Evolutionary conservation across 176 grass and related monocot species (phyloP).

Genomic region (Aechmea fasciata): DNA sequence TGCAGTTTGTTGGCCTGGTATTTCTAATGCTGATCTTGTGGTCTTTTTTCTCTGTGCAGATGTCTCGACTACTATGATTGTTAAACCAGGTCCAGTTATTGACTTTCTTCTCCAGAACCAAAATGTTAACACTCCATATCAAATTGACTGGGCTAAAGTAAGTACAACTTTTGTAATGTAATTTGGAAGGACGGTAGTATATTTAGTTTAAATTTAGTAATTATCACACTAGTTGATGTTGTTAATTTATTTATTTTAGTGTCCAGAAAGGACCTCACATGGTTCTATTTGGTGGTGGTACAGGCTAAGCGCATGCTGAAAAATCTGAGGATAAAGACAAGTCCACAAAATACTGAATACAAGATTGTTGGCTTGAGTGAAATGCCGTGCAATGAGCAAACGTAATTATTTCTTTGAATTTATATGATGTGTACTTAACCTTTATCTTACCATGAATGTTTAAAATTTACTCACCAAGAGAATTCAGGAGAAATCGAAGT

Average conservation of each 20-base stretch:
- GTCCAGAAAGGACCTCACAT: neutral
- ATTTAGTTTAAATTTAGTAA: neutral
- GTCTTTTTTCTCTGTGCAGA: constrained; percentile 26
- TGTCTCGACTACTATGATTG: constrained; percentile 95
- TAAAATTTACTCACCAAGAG: too few species aligned
- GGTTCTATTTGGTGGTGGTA: neutral
- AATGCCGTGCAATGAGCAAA: constrained; percentile 33
- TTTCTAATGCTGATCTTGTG: neutral
- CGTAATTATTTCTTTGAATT: constrained; percentile 10
- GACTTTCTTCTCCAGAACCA: constrained; percentile 79
- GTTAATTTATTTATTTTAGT: neutral
- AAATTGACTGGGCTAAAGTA: constrained; percentile 73
- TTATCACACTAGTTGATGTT: neutral
- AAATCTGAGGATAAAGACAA: constrained; percentile 55
- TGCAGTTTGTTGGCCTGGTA: neutral
- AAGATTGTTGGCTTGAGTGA: constrained; percentile 86
- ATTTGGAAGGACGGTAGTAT: too few species aligned
- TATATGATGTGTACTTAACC: too few species aligned
- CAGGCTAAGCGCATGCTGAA: constrained; percentile 72
- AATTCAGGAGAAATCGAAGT: too few species aligned
- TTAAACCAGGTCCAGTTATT: constrained; percentile 72
- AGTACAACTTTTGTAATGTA: neutral
- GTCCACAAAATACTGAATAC: constrained; percentile 46
- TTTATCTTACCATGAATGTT: too few species aligned
- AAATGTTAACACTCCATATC: constrained; percentile 41